Base-by-base conservation (phyloP, 2,329 filamentous ascomycete genomes). In the Calycina marina region DNA sequence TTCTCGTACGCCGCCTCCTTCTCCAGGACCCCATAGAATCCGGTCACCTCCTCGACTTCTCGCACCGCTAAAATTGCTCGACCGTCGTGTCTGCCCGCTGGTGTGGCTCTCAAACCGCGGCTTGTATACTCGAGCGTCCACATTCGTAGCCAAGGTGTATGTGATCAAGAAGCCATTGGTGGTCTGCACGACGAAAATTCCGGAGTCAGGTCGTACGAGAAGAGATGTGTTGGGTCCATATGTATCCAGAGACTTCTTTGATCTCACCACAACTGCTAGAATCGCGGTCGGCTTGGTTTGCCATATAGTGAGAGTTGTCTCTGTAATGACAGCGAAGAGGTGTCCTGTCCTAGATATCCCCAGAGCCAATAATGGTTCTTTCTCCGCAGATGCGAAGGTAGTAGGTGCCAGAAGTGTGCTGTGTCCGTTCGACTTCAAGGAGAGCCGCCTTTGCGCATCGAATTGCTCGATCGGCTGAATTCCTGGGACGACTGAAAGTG, bases 261-360 rank as follows among this genome's bases (percentile, higher is more conserved):
- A 96, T 42, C 90, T 80, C 38, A 85, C 68, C 29, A 94, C 76
- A 15, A 85, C 72, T 38, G 85, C 85, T 32, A 96, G 69, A 17
- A 94, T 73, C 14, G 86, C 85, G 33, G 84, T 86, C 30, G 90
- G 90, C 80, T 88, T 88, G 34, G 83, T 88, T 60, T 98, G 90
- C 90, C 90, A 98, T 44, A 98, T 68, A n/a, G 81, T 84, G 54
- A 98, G 72, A 9, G 81, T 80, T 2, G 81, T 81, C 4, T 70
- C 62, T 1, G 88, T 94, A 50, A 94, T 83, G 28, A 84, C 84
- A 31, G 82, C 82, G 57, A 98, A 94, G 40, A 80, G 60, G 48
- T 86, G 78, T 25, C 86, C 86, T 35, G 70, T 77, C 27, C 86
- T 73, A 2, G 86, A 81, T 25, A 85, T 70, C 41, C 75, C 73